A percentile compares a stretch with the other conserved stretches of the same genome.
These are phyloP conservation scores for Cyclotella distinguenda DNA, from an alignment of 108 stramenopile genomes.

Conservation along the genomic window DNA sequence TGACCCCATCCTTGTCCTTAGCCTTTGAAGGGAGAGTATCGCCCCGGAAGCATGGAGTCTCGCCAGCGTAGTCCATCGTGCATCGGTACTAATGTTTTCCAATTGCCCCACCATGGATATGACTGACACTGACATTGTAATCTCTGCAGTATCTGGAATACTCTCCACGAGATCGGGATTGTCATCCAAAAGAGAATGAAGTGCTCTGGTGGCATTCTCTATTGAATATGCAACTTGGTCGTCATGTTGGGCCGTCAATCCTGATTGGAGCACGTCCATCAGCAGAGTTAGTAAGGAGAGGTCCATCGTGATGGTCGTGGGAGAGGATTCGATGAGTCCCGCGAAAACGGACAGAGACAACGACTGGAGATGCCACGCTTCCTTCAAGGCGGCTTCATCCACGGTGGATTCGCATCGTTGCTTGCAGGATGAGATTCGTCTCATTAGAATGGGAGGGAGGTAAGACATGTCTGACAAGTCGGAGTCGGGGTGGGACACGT, in stretches of 20 bases:
- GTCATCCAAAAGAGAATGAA: constrained; percentile 75
- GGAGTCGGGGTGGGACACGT: constrained; percentile 32
- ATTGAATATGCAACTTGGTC: constrained; percentile 33
- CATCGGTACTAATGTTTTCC: constrained; percentile 1
- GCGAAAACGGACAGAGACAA: no score
- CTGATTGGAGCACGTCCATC: neutral
- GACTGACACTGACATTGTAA: neutral
- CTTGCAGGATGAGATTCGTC: neutral
- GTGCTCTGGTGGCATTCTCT: constrained; percentile 52
- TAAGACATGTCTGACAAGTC: neutral
- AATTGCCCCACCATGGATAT: constrained; percentile 8
- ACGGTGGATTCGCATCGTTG: constrained; percentile 16
- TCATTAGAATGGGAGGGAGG: no score
- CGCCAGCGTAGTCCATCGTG: constrained; percentile 17
- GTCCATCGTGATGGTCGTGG: no score
- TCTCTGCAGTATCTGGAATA: neutral
- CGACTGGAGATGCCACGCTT: no score
- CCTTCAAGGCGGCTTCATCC: no score
- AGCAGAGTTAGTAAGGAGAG: neutral
- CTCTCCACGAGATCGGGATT: constrained; percentile 44
- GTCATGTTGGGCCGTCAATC: neutral
- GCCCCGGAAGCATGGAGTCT: constrained; percentile 57
- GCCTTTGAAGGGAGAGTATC: constrained; percentile 45
- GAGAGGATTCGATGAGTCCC: neutral
- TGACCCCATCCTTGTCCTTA: neutral